Base-by-base conservation (phyloP, 208 protist species). In the Crithidia expoeki region DNA sequence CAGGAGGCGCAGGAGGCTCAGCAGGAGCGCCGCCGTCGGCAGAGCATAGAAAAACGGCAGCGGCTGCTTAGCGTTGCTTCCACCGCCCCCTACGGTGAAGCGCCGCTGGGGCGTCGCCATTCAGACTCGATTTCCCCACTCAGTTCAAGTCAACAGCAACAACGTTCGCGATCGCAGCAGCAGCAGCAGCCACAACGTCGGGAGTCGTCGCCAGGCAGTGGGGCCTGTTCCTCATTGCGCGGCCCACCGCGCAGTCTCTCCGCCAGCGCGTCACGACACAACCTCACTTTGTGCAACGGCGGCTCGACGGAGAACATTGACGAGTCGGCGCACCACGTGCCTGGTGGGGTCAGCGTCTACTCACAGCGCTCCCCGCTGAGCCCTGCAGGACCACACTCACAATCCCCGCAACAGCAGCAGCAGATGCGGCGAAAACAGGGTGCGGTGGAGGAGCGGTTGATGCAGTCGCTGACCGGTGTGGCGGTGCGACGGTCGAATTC, bases 1-100 rank as follows among this genome's bases (percentile, higher is more conserved):
- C 56, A 53, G 56, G 46, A 67, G 66, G 67, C 68, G 53, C 49
- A 76, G 65, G 44, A 63, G 30, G 47, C 74, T 27, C 66, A 76
- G 47, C 71, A 84, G 68, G 38, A 27, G 17, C 34, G 28, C 4
- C 56, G 28, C 14, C 71, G 49, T 0, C 25, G 64, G n/a, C 61
- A 68, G 10, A 50, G 21, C 17, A 16, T 28, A 2, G 34, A 44
- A 28, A 21, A 14, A 21, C 63, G 53, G 49, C 46, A 38, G 30
- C 33, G 19, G 28, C 64, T 49, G 50, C 38, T 30, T 21, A 36
- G 23, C 17, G 23, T 40, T 4, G 40, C n/a, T 6, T 75, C 60
- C 7, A 32, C 34, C 2, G 70, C 58, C 12, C 16, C 44, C 36
- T 47, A 59, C 27, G 32, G 19, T 0, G 34, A 58, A 17, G 23